phyloP scores from a whole-genome alignment of 768 basidiomycete genomes.

The Russula abietina region DNA sequence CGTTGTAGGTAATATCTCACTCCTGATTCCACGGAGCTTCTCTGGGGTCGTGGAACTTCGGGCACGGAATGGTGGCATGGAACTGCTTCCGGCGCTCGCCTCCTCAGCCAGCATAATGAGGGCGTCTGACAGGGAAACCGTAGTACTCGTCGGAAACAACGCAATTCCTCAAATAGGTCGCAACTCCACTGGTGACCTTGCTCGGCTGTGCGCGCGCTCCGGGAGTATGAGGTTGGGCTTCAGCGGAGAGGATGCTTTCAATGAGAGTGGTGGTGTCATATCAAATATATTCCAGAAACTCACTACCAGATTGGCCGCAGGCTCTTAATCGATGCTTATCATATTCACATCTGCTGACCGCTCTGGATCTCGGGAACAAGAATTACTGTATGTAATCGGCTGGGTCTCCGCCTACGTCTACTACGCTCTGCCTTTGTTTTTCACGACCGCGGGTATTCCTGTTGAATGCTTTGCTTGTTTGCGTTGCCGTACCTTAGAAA shows the following conservation, averaged over 20 bases:
- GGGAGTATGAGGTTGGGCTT: conserved; percentile 20
- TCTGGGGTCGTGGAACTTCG: conserved; percentile 20
- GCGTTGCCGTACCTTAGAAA: conserved; percentile 13
- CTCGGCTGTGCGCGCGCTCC: conserved; percentile 6
- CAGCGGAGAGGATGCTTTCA: conserved; percentile 19
- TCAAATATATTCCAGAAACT: conserved; percentile 10
- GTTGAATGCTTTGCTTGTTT: conserved; percentile 3
- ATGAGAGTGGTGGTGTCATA: conserved; percentile 7
- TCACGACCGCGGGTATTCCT: conserved; percentile 9
- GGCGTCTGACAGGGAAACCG: conserved; percentile 10
- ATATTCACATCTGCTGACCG: conserved; percentile 7
- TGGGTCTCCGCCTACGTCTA: not conserved
- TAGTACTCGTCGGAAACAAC: conserved; percentile 12
- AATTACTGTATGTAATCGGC: conserved; percentile 4
- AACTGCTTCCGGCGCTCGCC: conserved; percentile 18
- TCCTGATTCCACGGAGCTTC: conserved; percentile 24
- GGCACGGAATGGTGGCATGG: conserved; percentile 9
- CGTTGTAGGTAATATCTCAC: conserved; percentile 19
- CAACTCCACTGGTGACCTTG: conserved; percentile 7
- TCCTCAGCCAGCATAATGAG: conserved; percentile 4
- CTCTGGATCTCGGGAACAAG: conserved; percentile 1
- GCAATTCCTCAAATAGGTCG: conserved; percentile 1
- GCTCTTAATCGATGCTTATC: conserved; percentile 1
- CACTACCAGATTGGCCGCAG: conserved; percentile 2
- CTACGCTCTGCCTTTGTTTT: not conserved